Conservation (phyloP, 306 rosid species). For the Castanea mollissima region DNA sequence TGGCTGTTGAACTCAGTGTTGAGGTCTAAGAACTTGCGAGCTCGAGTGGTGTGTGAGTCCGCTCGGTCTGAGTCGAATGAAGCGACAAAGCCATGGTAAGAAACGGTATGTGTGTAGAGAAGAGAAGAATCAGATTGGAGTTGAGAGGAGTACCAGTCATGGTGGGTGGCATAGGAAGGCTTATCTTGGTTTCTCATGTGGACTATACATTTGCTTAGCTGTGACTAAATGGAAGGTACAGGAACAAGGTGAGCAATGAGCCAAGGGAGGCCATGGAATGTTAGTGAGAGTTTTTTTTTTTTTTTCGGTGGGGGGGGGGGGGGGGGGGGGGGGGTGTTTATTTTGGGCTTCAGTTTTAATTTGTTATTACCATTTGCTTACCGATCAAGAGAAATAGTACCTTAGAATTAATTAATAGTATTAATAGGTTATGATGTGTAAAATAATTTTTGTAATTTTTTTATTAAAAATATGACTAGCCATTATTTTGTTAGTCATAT, state of each 20-base stretch:
- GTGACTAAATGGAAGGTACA: slow-evolving; percentile 3
- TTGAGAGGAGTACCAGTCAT: slow-evolving; percentile 66
- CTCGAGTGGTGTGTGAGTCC: slow-evolving; percentile 69
- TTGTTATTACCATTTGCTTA: too few species aligned
- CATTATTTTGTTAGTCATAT: too few species aligned
- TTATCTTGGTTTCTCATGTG: slow-evolving; percentile 53
- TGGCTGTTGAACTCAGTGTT: slow-evolving; percentile 51
- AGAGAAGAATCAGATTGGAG: slow-evolving; percentile 58
- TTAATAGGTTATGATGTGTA: too few species aligned
- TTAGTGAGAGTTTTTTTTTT: too few species aligned
- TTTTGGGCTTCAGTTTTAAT: too few species aligned
- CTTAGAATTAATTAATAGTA: too few species aligned
- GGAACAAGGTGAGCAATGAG: neutral
- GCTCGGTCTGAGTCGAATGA: slow-evolving; percentile 42
- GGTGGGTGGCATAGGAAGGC: slow-evolving; percentile 57
- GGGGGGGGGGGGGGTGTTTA: too few species aligned
- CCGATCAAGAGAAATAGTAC: too few species aligned
- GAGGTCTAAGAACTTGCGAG: slow-evolving; percentile 73
- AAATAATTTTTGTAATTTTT: too few species aligned
- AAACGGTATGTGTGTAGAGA: slow-evolving; percentile 61
- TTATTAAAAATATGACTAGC: too few species aligned
- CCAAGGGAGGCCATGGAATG: neutral
- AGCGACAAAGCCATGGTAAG: slow-evolving; percentile 82
- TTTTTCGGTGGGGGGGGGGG: too few species aligned
- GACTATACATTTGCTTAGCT: slow-evolving; percentile 63